phyloP scores from a whole-genome alignment of 192 early-diverging fungal genomes.

The Coemansia sp. region DNA sequence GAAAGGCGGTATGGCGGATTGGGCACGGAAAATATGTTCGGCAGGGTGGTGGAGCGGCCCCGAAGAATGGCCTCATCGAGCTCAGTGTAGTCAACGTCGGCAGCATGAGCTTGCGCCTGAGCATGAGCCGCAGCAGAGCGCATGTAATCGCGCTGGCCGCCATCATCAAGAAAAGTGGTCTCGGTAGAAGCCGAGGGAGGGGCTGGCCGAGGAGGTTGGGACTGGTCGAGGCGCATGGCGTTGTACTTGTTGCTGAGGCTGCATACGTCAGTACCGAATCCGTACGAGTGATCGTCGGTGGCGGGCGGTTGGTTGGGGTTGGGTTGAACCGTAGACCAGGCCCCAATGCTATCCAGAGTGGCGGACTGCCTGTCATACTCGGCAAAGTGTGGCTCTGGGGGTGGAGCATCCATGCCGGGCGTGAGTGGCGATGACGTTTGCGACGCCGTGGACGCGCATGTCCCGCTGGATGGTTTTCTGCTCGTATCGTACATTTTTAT shows the following conservation, averaged over 20 bases:
- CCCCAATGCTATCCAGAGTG: constrained; percentile 44
- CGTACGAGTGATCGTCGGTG: constrained; percentile 7
- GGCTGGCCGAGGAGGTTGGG: not conserved
- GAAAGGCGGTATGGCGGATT: constrained; percentile 38
- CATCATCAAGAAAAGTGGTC: not conserved
- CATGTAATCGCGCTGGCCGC: not conserved
- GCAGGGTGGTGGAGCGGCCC: constrained; percentile 49
- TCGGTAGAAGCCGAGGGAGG: not conserved
- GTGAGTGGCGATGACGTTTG: constrained; percentile 40
- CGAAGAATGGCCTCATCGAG: constrained; percentile 55
- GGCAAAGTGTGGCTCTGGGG: constrained; percentile 27
- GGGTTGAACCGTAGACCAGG: constrained; percentile 46
- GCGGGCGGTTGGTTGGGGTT: constrained; percentile 15
- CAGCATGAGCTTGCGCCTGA: not conserved
- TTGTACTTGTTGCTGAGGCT: constrained; percentile 33
- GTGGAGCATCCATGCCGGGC: constrained; percentile 28
- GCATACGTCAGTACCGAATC: constrained; percentile 16
- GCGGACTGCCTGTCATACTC: constrained; percentile 29
- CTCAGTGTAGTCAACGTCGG: constrained; percentile 41
- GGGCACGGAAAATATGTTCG: constrained; percentile 42
- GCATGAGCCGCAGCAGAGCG: not conserved
- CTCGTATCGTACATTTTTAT: constrained; percentile 31
- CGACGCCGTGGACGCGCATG: constrained; percentile 38
- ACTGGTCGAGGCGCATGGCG: constrained; percentile 24
- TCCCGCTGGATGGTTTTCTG: constrained; percentile 32